Evolutionary conservation across 495 filamentous ascomycete species (phyloP).

Genomic region (Xylaria palmicola): DNA sequence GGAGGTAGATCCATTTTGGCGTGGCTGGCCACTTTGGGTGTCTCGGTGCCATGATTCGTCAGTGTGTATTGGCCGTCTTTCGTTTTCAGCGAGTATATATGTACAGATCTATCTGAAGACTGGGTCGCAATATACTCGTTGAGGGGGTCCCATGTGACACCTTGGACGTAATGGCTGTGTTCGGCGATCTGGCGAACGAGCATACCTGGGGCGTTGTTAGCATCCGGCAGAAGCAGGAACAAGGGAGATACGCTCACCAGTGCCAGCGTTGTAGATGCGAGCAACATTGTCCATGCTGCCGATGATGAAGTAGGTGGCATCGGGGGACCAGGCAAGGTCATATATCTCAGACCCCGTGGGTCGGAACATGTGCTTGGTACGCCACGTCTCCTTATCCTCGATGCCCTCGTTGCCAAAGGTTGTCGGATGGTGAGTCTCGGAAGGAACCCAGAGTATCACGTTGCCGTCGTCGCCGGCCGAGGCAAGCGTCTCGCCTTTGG

Average conservation of each 20-base stretch:
- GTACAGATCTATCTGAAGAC: slow-evolving; percentile 95
- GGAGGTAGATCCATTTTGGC: slow-evolving; percentile 88
- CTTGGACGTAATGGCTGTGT: slow-evolving; percentile 98
- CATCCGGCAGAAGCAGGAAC: background rate
- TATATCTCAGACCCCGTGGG: slow-evolving; percentile 93
- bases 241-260: slow-evolving; percentile 57
- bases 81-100: slow-evolving; percentile 93
- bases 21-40: slow-evolving; percentile 51
- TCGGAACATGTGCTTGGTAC: slow-evolving; percentile 95
- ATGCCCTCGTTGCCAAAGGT: slow-evolving; percentile 78
- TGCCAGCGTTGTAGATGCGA: slow-evolving; percentile 92
- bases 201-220: slow-evolving; percentile 56
- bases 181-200: slow-evolving; percentile 96
- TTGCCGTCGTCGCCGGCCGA: slow-evolving; percentile 97
- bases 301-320: slow-evolving; percentile 94
- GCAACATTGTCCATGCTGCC: slow-evolving; percentile 99
- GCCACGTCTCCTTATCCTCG: slow-evolving; percentile 96
- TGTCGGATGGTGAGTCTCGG: slow-evolving; percentile 58
- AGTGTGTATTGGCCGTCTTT: slow-evolving; percentile 96
- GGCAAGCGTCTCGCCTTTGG: slow-evolving; percentile 89
- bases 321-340: slow-evolving; percentile 96
- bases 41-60: slow-evolving; percentile 44
- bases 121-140: slow-evolving; percentile 99
- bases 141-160: slow-evolving; percentile 95
- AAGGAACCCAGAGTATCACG: slow-evolving; percentile 90